Evolutionary conservation across 2,329 filamentous ascomycete genomes (phyloP), one percentile per base, ranked within the genome.

Genomic region (Allantophomopsis lycopodina): DNA sequence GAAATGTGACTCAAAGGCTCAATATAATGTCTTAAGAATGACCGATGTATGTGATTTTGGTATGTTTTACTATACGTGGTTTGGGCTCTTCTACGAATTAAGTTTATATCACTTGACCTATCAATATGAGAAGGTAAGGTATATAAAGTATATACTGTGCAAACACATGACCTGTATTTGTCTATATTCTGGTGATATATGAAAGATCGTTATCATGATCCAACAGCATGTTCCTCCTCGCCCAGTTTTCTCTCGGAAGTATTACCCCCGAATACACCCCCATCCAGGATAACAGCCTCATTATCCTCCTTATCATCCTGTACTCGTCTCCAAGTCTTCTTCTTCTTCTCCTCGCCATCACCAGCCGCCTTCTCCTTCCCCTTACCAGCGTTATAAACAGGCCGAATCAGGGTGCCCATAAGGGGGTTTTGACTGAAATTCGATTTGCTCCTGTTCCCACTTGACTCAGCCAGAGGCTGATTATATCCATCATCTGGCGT

Each of bases 301-400:
- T 63, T 63, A 48, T 63, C 60, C 16, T 57, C 56, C 38, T 57
- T 48, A 42, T 59, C 55, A 48, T 63, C 60, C 38, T 63, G 60
- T 0, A 64, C 61, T 32, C 60, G 53, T 16, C 60, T 52, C 61
- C 61, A 64, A 1, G 49, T 54, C 39, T 55, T 52, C 39, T 50
- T 52, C 43, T 48, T 55, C 1, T 37, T 32, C 35, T 46, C 45
- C 33, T 39, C 42, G 12, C 33, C 40, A 2, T 44, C 42, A n/a
- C 41, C 40, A 17, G 33, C 32, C 11, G 36, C 43, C n/a, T 41
- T 35, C 5, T 47, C 50, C 11, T 36, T 38, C n/a, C 48, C 48
- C 16, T 48, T 52, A 4, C 46, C 57, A 39, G 55, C 56, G 37
- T 55, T 50, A 31, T 44, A 60, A 20, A 57, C 46, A 2, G 57